Percentiles rank a stretch among this genome's conserved stretches.
These are phyloP conservation scores for Mrakia frigida DNA, from an alignment of 768 basidiomycete genomes.

Conservation along the genomic window DNA sequence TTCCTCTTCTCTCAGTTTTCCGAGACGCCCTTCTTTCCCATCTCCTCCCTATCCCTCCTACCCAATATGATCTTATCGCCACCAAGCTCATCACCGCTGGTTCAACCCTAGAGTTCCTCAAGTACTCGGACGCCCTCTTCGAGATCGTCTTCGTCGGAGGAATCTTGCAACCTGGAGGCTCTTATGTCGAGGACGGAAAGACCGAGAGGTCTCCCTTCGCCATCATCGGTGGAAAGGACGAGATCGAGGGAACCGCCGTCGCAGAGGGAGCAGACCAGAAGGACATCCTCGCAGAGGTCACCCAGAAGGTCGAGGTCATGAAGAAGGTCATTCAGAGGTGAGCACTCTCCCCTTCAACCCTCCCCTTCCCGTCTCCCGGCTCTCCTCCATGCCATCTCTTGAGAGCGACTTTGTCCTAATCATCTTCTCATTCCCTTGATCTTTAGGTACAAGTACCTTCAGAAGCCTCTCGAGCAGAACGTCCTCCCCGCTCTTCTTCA, in stretches of 20 bases:
- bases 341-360: slow-evolving; percentile 28
- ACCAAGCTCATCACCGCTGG: slow-evolving; percentile 75
- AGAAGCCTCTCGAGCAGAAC: slow-evolving; percentile 85
- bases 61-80: slow-evolving; percentile 62
- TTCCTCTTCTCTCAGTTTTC: slow-evolving; percentile 56
- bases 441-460: slow-evolving; percentile 93
- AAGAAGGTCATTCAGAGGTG: slow-evolving; percentile 94
- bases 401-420: not conserved
- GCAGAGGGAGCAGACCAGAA: slow-evolving; percentile 37
- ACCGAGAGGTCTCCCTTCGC: slow-evolving; percentile 83
- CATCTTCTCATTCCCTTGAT: not conserved
- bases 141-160: slow-evolving; percentile 94
- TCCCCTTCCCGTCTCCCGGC: not conserved
- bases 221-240: slow-evolving; percentile 68
- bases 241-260: slow-evolving; percentile 16
- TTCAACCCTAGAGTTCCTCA: slow-evolving; percentile 85
- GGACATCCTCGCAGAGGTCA: slow-evolving; percentile 54
- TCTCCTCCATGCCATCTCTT: no score
- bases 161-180: slow-evolving; percentile 91
- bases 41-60: slow-evolving; percentile 70
- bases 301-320: slow-evolving; percentile 87
- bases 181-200: slow-evolving; percentile 66
- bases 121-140: slow-evolving; percentile 95
- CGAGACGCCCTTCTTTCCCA: slow-evolving; percentile 89
- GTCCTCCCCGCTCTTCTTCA: slow-evolving; percentile 74